Base-by-base conservation (phyloP, 306 rosid species). In the Casuarina glauca region DNA sequence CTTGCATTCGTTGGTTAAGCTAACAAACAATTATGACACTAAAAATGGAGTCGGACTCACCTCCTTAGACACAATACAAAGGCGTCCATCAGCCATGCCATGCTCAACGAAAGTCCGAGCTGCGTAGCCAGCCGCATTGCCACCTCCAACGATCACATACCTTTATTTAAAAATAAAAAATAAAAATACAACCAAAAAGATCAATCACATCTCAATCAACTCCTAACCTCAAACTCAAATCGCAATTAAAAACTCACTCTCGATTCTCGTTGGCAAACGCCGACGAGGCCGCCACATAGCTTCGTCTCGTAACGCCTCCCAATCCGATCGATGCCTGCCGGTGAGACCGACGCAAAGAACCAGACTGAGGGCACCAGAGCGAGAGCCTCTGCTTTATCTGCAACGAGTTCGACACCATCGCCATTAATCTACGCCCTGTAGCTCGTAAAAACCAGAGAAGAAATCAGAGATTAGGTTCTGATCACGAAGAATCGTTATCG, bases 11-110 rank as follows among this genome's bases (percentile, higher is more conserved):
- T 13, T 60, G 66, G 12, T 43, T 3, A 17, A 66, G 1, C 71
- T 39, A 44, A 4, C 67, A 17, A 55, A 9, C 46, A 72, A 46
- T 46, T 35, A 6, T 17, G 6, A 52, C 0, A 13, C 16, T 9
- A 11, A 4, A 19, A 39, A 35, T 16, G 0, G 5, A n/a, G 39
- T 3, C 15, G 32, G 11, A 19, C 58, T 15, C 41, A 90, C 97
- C 98, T 94, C 98, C 87, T 94, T 94, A 72, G 97, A 83, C 8
- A 94, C 97, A 17, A 94, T 90, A 72, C 95, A 84, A 44, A 92
- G 93, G n/a, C 98, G 96, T 15, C 97, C 98, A 79, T 94, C 87
- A n/a, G 98, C 97, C 90, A 92, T 70, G 67, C 97, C 98, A 51
- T 90, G 93, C 52, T 94, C 97, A 51, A 94, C 98, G 82, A 94